Percentiles rank a stretch among this genome's conserved stretches.
Evolutionary conservation across 1,284 basidiomycete genomes (phyloP).

Genomic region (Sporisorium reilianum): DNA sequence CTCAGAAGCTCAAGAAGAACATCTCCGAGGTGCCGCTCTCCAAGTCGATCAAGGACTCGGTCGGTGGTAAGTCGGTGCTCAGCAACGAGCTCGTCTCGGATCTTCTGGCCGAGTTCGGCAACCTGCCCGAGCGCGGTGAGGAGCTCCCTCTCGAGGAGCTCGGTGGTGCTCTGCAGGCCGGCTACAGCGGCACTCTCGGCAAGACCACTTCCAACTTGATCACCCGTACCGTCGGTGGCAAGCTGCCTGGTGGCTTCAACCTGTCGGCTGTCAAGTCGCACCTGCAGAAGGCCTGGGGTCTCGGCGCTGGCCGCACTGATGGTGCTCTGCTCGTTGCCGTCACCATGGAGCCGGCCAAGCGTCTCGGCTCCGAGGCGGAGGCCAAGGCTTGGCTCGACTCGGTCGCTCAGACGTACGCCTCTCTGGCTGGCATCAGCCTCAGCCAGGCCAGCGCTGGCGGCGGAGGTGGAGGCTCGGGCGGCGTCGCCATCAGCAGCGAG

Average conservation of each 20-base stretch:
- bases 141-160: conserved; percentile 91
- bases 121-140: conserved; percentile 90
- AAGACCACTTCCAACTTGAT: conserved; percentile 94
- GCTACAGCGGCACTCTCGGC: conserved; percentile 87
- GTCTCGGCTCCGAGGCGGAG: conserved; percentile 88
- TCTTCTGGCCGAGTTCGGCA: conserved; percentile 75
- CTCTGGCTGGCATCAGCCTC: conserved; percentile 87
- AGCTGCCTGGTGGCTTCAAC: conserved; percentile 99
- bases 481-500: conserved; percentile 89
- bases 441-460: conserved; percentile 71
- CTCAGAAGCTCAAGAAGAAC: conserved; percentile 97
- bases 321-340: conserved; percentile 90
- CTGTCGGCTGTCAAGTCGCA: conserved; percentile 85
- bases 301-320: conserved; percentile 88
- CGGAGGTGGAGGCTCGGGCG: conserved; percentile 73
- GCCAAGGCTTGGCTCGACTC: conserved; percentile 93
- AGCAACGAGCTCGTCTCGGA: conserved; percentile 95
- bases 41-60: conserved; percentile 97
- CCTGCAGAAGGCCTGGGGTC: conserved; percentile 75
- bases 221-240: conserved; percentile 90
- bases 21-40: conserved; percentile 88
- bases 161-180: conserved; percentile 83
- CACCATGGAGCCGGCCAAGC: conserved; percentile 92
- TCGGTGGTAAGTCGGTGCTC: conserved; percentile 96
- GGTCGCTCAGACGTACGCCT: conserved; percentile 85